Evolutionary conservation across 139 green algal genomes (phyloP).

Genomic region (Chlamydomonas incerta): DNA sequence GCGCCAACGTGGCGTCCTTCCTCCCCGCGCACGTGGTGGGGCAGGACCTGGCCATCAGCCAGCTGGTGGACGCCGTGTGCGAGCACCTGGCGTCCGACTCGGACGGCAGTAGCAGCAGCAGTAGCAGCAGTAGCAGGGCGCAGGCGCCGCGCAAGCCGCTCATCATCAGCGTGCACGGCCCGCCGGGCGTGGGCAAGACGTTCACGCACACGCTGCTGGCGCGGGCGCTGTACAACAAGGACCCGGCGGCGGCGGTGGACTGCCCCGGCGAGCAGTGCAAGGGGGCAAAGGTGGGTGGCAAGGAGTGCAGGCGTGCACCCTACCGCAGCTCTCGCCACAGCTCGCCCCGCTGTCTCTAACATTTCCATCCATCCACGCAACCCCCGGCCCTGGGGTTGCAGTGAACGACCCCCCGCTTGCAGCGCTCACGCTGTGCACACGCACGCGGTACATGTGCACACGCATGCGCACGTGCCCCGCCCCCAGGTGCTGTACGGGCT

Average conservation of each 20-base stretch:
- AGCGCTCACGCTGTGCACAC: too few species aligned
- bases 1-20: conserved; percentile 68
- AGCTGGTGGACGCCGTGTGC: conserved; percentile 82
- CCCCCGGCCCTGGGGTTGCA: background rate
- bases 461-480: too few species aligned
- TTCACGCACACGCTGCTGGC: conserved; percentile 82
- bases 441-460: too few species aligned
- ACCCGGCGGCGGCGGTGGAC: conserved; percentile 23
- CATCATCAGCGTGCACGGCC: conserved; percentile 88
- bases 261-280: conserved; percentile 52
- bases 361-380: background rate
- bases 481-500: conserved; percentile 88
- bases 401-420: too few species aligned
- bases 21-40: conserved; percentile 76
- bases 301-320: too few species aligned
- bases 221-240: conserved; percentile 79
- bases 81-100: conserved; percentile 70
- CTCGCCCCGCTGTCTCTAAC: too few species aligned
- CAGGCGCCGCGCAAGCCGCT: conserved; percentile 74
- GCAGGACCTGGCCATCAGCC: conserved; percentile 76
- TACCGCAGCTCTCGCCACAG: too few species aligned
- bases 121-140: background rate
- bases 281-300: conserved; percentile 38
- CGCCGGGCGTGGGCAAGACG: conserved; percentile 93
- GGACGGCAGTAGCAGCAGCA: background rate